Evolutionary conservation across 257 asterid genomes (phyloP).

Genomic region (Rhazya stricta): DNA sequence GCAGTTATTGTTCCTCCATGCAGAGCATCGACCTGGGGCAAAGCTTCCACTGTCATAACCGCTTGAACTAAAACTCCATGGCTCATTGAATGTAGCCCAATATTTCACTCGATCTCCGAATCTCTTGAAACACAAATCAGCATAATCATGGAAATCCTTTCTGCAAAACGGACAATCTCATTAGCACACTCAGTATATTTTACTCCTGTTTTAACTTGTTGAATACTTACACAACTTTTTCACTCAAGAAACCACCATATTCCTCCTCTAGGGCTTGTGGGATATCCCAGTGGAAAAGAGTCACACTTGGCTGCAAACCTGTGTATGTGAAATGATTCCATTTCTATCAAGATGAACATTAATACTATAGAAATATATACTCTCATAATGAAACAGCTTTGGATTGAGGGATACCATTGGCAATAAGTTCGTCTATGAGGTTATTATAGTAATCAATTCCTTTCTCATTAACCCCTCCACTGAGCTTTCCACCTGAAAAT

Average conservation of each 20-base stretch:
- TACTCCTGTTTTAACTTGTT: neutral
- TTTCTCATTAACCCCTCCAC: neutral
- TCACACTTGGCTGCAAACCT: neutral
- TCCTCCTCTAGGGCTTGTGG: neutral
- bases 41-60: neutral
- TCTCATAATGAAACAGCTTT: no score
- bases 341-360: no score
- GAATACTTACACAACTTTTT: neutral
- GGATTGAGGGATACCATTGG: neutral
- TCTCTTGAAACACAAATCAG: neutral
- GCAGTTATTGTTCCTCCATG: neutral
- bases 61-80: neutral
- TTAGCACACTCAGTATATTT: neutral
- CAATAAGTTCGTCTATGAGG: neutral
- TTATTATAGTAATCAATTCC: slow-evolving; percentile 1
- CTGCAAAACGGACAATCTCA: neutral
- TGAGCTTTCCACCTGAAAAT: neutral
- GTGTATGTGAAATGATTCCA: no score
- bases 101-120: slow-evolving; percentile 10
- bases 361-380: no score
- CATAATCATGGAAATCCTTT: neutral
- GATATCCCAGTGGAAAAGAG: neutral
- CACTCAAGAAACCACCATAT: neutral
- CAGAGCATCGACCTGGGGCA: slow-evolving; percentile 1
- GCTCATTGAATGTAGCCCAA: slow-evolving; percentile 13